Base-by-base conservation (phyloP, 169 alveolate genomes). In the Condylostoma magnum region DNA sequence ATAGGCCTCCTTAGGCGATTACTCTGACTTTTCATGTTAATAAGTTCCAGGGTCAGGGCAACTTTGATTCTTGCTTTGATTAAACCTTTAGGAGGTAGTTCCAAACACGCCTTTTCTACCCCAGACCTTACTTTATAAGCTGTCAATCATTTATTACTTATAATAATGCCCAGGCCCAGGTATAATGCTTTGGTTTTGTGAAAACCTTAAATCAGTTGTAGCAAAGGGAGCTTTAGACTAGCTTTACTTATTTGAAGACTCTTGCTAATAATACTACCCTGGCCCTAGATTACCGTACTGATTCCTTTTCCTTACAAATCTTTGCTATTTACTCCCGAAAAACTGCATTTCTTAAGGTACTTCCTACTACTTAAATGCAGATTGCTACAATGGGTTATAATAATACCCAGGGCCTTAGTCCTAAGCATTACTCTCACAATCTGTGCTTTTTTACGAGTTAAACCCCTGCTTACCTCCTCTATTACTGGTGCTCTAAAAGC, bases 371-470 rank as follows among this genome's bases (percentile, higher is more conserved):
- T 69, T 74, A 41, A 82, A 81, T 10, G 84, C 67, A 15, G 90
- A 70, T 46, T 56, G 43, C 34, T 82, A 58, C 38, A 70, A 57
- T 28, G 74, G 77, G 68, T 71, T 76, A n/a, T 68, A 56, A 69
- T 87, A 87, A 43, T 65, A 63, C 3, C 94, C 94, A 34, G 94
- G 94, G 5, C 94, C 94, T 6, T 89, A 91, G 37, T 74, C 65
- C 20, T 69, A 55, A 12, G 57, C 69, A 4, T 84, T 85, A 15
- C 53, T 78, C 18, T 73, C 78, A 65, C 60, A 48, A 46, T 69
- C 47, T 83, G 58, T 53, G 77, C 78, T 10, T 65, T 51, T 33
- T 69, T 80, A 31, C 77, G 83, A 54, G 5, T 20, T 8, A 6
- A 27, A 25, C 12, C 51, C 51, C 20, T n/a, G 44, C 51, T 47